phyloP scores from a whole-genome alignment of 306 rosid genomes.

The Crotalaria pallida region DNA sequence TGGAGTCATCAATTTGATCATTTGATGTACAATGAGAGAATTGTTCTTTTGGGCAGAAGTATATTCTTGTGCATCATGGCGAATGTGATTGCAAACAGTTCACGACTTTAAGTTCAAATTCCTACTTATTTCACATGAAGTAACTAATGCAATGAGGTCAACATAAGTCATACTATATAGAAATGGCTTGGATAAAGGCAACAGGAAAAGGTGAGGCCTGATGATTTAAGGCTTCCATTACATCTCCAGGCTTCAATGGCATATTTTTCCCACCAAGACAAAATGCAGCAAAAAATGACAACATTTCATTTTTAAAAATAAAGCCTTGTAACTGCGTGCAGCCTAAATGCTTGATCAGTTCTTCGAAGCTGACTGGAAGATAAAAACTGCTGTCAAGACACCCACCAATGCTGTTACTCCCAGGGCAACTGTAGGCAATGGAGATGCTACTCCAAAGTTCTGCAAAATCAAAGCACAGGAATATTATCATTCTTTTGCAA shows the following conservation, averaged over 20 bases:
- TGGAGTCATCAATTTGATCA: not conserved
- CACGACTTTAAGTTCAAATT: not conserved
- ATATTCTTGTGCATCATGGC: not conserved
- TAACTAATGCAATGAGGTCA: not conserved
- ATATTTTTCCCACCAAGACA: constrained; percentile 5
- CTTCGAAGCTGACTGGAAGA: constrained; percentile 91
- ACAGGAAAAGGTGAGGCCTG: not conserved
- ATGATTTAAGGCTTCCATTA: not conserved
- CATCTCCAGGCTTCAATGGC: constrained; percentile 22
- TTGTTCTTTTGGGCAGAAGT: not conserved
- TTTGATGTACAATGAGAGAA: not conserved
- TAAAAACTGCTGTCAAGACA: constrained; percentile 72
- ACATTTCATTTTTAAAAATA: constrained; percentile 7
- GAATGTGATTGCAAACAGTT: constrained; percentile 6
- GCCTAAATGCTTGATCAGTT: constrained; percentile 33
- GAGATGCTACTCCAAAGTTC: constrained; percentile 73
- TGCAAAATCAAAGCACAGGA: constrained; percentile 35
- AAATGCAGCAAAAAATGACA: constrained; percentile 28
- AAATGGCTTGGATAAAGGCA: not conserved
- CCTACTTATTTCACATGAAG: not conserved
- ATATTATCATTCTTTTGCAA: not conserved
- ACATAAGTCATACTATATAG: not conserved
- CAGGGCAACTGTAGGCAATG: constrained; percentile 81
- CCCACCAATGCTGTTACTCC: constrained; percentile 85
- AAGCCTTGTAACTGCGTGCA: constrained; percentile 12